Evolutionary conservation across 192 early-diverging fungal species (phyloP), one percentile per base, ranked within the genome.

Genomic region (Lobosporangium transversale): DNA sequence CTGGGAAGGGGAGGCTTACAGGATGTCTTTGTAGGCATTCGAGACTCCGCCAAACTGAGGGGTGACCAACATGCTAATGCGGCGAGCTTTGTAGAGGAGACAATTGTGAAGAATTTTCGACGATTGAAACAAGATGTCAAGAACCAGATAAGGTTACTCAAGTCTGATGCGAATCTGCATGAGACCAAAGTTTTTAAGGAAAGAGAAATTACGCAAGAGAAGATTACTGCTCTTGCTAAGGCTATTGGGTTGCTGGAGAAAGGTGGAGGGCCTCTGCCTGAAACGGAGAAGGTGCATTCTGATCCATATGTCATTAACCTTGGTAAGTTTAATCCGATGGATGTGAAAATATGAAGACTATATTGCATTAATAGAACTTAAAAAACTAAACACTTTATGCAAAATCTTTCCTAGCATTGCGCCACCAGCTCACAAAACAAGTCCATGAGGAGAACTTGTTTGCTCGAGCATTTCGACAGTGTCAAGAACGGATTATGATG

Each of bases 91-190:
- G 50, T 80, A n/a, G 57, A 68, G 32, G 68, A 75, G 50, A 74
- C 66, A 10, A 50, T 83, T 20, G 56, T 83, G 21, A 79, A 68
- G 45, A 58, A 55, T 29, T 17, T 85, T 10, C 53, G 62, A 4
- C 23, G 76, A 23, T 24, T 85, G 11, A 81, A 68, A 26, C 73
- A 79, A 31, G 63, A 80, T 17, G 80, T 81, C 53, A 85, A 85
- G 54, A 68, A 54, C 36, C 54, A 45, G 49, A 68, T 80, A n/a
- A 67, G 60, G 24, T 65, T 50, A 1, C 27, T 85, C 29, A 74
- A 74, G 52, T 29, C 63, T 2, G 80, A 83, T 32, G 31, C 59
- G 21, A 51, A 49, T 21, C 23, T 85, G 14, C 55, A 68, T 51
- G 49, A 64, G 29, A 74, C 70, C 57, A 60, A 60, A 27, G 66